Base-by-base conservation (phyloP, 345 rosid genomes). In the Sonneratia alba region DNA sequence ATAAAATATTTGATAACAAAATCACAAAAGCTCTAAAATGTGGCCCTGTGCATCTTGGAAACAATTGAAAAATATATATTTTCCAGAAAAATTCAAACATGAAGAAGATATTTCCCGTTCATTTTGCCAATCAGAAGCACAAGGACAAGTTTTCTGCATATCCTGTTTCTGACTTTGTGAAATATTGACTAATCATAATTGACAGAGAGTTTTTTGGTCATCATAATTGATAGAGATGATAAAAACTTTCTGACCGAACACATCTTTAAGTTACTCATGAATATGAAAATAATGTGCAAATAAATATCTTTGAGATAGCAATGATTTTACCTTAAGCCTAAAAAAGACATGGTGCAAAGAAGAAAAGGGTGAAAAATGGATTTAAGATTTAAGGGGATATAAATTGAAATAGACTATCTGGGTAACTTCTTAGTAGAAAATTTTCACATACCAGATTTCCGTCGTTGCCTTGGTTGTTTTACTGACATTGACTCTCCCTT, bases 391-490 rank as follows among this genome's bases (percentile, higher is more conserved):
- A 22, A 21, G 32, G 12, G 32, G 13, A 22, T 1, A 57, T 8
- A 57, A 57, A 57, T 57, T 8, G 11, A 57, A n/a, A 57, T 6
- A 22, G 13, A 57, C 63, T 55, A 16, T 49, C 56, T 3, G 43
- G 22, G 59, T 22, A 57, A 57, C 10, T 57, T 57, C 63, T n/a
- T n/a, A n/a, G 32, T n/a, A 7, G 1, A 57, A 57, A 57, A 57
- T 6, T n/a, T n/a, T 19, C 4, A 11, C 6, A 24, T 77, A 96
- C 99, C 97, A 79, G 83, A 88, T 81, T 87, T 96, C 70, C 91
- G 87, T 40, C 93, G 82, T 83, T 85, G 92, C 79, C 96, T 89
- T 74, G 85, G 79, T 75, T 89, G 84, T 84, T 87, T 95, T 74
- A 82, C 70, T 61, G 81, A 64, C 59, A 80, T 72, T 34, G 82